Evolutionary conservation across 768 basidiomycete species (phyloP).

Genomic region (Phanerochaete sordida): DNA sequence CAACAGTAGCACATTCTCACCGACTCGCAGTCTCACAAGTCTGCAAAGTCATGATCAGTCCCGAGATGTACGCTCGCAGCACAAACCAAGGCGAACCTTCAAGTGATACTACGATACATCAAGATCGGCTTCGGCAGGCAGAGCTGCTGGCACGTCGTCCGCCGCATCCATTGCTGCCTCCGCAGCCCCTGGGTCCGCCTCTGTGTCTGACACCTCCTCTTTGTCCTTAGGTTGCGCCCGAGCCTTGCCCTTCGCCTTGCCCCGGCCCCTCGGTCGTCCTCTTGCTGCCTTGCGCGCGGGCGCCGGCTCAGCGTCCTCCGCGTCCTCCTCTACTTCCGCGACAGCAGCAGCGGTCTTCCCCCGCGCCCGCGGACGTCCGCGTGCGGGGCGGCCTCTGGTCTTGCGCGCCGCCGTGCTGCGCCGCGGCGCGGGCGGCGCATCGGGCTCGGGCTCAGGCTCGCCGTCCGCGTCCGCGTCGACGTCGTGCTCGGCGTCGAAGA

Average conservation of each 20-base stretch:
- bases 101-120: background rate
- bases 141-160: background rate
- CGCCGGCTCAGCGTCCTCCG: constrained; percentile 26
- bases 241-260: constrained; percentile 26
- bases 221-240: constrained; percentile 2
- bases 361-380: constrained; percentile 30
- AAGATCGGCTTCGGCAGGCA: background rate
- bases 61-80: too few species aligned
- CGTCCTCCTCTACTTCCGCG: constrained; percentile 36
- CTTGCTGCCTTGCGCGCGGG: constrained; percentile 29
- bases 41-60: too few species aligned
- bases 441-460: constrained; percentile 52
- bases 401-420: constrained; percentile 16
- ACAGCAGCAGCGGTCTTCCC: constrained; percentile 20
- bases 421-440: constrained; percentile 28
- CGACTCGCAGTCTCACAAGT: too few species aligned
- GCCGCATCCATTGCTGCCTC: background rate
- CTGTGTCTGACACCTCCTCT: constrained; percentile 5
- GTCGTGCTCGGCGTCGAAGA: constrained; percentile 70
- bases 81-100: too few species aligned
- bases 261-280: constrained; percentile 28
- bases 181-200: constrained; percentile 2
- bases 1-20: too few species aligned
- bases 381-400: constrained; percentile 20
- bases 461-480: constrained; percentile 54